These are phyloP conservation scores for Paracamarosporium sp. DNA, from an alignment of 2,329 filamentous ascomycete genomes.

Conservation along the genomic window DNA sequence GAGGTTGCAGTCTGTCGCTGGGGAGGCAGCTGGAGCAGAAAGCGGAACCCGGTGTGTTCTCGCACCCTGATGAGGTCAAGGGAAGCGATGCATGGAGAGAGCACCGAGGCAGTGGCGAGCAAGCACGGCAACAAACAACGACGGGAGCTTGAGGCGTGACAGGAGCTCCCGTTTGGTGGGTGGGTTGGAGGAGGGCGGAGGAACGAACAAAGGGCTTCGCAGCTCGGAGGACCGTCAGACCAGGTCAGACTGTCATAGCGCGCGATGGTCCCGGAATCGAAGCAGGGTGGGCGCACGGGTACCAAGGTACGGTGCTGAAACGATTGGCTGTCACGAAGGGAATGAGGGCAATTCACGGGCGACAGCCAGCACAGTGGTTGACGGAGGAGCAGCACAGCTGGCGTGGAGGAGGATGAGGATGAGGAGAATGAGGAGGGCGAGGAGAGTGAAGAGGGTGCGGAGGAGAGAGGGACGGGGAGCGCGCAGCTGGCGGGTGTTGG, in stretches of 20 bases:
- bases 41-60: slow-evolving; percentile 39
- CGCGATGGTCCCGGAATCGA: slow-evolving; percentile 46
- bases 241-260: slow-evolving; percentile 50
- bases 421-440: slow-evolving; percentile 1
- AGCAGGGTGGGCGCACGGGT: slow-evolving; percentile 42
- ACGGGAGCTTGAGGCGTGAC: slow-evolving; percentile 30
- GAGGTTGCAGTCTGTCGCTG: slow-evolving; percentile 16
- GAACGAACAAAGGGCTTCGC: slow-evolving; percentile 42
- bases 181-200: slow-evolving; percentile 21
- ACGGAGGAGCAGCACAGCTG: too few species aligned
- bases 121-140: slow-evolving; percentile 31
- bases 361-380: too few species aligned
- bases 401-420: background rate
- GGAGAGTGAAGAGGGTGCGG: slow-evolving; percentile 1
- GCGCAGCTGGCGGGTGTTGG: slow-evolving; percentile 33
- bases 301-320: slow-evolving; percentile 47
- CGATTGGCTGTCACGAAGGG: slow-evolving; percentile 47
- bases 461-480: slow-evolving; percentile 5
- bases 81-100: slow-evolving; percentile 48
- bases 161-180: slow-evolving; percentile 31
- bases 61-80: slow-evolving; percentile 44
- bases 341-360: slow-evolving; percentile 27
- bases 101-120: slow-evolving; percentile 43
- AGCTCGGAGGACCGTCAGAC: slow-evolving; percentile 44
- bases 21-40: slow-evolving; percentile 13